These are phyloP conservation scores for Huntiella savannae DNA, from an alignment of 2,329 filamentous ascomycete species.

Conservation along the genomic window DNA sequence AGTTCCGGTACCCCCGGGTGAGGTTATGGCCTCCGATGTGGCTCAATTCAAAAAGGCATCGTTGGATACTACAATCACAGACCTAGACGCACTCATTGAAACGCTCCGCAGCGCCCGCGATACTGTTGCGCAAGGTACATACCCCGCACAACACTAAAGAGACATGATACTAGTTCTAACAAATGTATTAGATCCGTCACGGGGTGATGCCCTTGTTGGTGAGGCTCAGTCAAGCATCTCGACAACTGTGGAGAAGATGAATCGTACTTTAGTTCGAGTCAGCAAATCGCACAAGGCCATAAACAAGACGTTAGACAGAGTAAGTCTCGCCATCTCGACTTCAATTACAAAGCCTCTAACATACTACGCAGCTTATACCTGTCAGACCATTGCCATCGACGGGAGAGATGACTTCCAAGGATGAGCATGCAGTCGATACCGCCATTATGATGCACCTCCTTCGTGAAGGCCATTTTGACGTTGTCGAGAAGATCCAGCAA, in stretches of 20 bases:
- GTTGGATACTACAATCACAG: conserved; percentile 49
- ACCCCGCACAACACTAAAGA: too few species aligned
- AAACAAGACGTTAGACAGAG: conserved; percentile 63
- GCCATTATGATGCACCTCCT: conserved; percentile 94
- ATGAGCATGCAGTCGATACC: conserved; percentile 65
- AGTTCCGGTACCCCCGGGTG: conserved; percentile 23
- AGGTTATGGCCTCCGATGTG: conserved; percentile 49
- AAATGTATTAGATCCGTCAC: too few species aligned
- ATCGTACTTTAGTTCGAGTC: too few species aligned
- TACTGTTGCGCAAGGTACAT: conserved; percentile 48
- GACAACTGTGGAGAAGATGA: too few species aligned
- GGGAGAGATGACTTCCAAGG: conserved; percentile 36
- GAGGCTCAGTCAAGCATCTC: too few species aligned
- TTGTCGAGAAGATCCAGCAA: conserved; percentile 66
- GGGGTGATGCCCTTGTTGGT: too few species aligned
- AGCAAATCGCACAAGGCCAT: conserved; percentile 24
- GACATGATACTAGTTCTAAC: too few species aligned
- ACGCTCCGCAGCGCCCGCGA: conserved; percentile 55
- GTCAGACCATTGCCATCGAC: conserved; percentile 42
- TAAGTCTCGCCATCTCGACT: conserved; percentile 18
- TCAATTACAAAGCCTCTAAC: background rate
- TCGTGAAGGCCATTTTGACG: conserved; percentile 79
- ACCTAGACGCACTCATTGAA: conserved; percentile 71
- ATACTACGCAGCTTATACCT: conserved; percentile 41
- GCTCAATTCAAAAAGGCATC: conserved; percentile 50